phyloP scores from a whole-genome alignment of 2,329 filamentous ascomycete genomes.

The Epichloe bromicola region DNA sequence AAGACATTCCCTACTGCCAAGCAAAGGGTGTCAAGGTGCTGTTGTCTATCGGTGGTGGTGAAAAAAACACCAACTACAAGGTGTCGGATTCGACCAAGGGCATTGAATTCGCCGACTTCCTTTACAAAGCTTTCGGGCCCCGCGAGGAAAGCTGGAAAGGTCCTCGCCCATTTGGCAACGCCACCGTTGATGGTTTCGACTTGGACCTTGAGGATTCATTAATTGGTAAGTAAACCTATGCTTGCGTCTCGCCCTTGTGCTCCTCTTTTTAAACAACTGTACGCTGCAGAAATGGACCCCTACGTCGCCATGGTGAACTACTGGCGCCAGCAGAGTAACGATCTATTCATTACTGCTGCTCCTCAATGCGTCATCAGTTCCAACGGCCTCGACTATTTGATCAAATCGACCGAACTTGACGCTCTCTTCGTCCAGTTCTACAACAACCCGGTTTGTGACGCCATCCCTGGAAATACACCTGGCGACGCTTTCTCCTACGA shows the following conservation, averaged over 20 bases:
- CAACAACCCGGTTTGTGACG: slow-evolving; percentile 30
- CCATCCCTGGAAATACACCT: slow-evolving; percentile 16
- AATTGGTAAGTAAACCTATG: slow-evolving; percentile 14
- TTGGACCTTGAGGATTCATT: slow-evolving; percentile 25
- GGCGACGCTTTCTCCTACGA: slow-evolving; percentile 29
- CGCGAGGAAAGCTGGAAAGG: slow-evolving; percentile 17
- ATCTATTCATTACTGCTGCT: slow-evolving; percentile 28
- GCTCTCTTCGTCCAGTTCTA: slow-evolving; percentile 36
- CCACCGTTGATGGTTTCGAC: slow-evolving; percentile 28
- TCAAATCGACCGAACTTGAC: slow-evolving; percentile 28
- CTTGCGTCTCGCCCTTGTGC: no score
- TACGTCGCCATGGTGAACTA: slow-evolving; percentile 26
- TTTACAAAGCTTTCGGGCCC: slow-evolving; percentile 27
- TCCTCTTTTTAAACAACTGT: no score
- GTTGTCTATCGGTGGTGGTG: slow-evolving; percentile 29
- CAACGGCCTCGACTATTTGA: slow-evolving; percentile 24
- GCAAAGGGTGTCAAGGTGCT: slow-evolving; percentile 28
- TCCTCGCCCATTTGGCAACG: slow-evolving; percentile 27
- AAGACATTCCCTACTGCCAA: slow-evolving; percentile 29
- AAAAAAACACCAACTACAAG: slow-evolving; percentile 20
- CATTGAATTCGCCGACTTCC: slow-evolving; percentile 23
- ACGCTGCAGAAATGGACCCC: slow-evolving; percentile 18
- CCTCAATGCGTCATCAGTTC: slow-evolving; percentile 27
- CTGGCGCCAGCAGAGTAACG: slow-evolving; percentile 19
- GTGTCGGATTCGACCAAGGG: slow-evolving; percentile 20